phyloP scores from a whole-genome alignment of 1,284 basidiomycete species.

The Ustilago trichophora region DNA sequence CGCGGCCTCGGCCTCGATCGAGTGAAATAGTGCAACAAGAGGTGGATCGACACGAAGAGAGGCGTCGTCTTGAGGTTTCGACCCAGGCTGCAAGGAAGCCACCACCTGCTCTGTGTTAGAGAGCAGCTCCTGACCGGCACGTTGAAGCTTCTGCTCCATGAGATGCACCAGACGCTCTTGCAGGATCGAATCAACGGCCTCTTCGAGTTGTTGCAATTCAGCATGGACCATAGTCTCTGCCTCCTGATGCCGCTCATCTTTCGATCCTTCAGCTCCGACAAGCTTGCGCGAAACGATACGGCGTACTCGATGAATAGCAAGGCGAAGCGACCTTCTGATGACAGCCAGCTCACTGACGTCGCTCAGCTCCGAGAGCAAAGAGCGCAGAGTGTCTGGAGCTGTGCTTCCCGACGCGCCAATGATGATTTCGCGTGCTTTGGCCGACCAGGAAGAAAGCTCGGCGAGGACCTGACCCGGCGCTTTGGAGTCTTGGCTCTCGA shows the following conservation, averaged over 20 bases:
- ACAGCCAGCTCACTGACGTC: slow-evolving; percentile 23
- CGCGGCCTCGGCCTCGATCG: slow-evolving; percentile 1
- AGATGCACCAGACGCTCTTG: slow-evolving; percentile 25
- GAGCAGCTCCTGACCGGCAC: slow-evolving; percentile 21
- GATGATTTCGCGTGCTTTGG: slow-evolving; percentile 28
- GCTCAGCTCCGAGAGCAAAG: slow-evolving; percentile 16
- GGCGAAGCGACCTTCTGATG: slow-evolving; percentile 18
- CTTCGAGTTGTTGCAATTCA: slow-evolving; percentile 19
- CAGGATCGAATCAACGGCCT: slow-evolving; percentile 18
- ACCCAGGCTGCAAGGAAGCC: not conserved
- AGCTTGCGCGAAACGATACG: slow-evolving; percentile 28
- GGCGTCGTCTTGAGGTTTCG: not conserved
- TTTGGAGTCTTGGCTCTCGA: not conserved
- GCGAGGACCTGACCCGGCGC: not conserved
- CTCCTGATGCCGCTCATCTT: slow-evolving; percentile 2
- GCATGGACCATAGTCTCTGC: slow-evolving; percentile 5
- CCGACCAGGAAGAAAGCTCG: slow-evolving; percentile 23
- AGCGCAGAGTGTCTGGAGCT: slow-evolving; percentile 8
- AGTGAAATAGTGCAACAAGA: slow-evolving; percentile 24
- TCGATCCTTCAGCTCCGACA: not conserved
- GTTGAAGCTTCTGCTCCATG: slow-evolving; percentile 16
- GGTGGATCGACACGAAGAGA: slow-evolving; percentile 5
- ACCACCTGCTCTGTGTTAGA: slow-evolving; percentile 2
- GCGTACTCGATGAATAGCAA: slow-evolving; percentile 13
- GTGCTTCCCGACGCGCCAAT: slow-evolving; percentile 5